Evolutionary conservation across 371 early-diverging fungal species (phyloP).

Genomic region (Saksenaea oblongispora): DNA sequence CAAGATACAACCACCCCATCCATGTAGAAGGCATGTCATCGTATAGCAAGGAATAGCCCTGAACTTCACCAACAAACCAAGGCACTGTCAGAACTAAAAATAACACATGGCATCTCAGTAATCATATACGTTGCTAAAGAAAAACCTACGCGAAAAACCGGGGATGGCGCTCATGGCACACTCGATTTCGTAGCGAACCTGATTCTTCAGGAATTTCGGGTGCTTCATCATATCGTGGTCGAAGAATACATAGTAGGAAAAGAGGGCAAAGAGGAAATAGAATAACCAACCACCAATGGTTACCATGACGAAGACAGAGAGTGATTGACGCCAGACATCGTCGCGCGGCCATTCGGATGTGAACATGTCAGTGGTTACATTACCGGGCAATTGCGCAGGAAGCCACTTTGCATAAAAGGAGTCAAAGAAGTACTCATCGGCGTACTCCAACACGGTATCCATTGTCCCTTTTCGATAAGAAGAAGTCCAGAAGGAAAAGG

Average conservation of each 20-base stretch:
- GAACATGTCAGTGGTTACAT: constrained; percentile 19
- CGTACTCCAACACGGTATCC: constrained; percentile 72
- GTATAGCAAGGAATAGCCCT: constrained; percentile 82
- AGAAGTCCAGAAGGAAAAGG: background rate
- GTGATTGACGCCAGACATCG: constrained; percentile 65
- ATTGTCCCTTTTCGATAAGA: constrained; percentile 34
- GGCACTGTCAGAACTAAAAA: constrained; percentile 76
- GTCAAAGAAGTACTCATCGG: constrained; percentile 65
- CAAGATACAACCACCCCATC: constrained; percentile 63
- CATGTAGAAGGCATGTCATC: constrained; percentile 45
- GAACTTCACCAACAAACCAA: constrained; percentile 87
- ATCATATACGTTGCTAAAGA: background rate
- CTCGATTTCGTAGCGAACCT: constrained; percentile 82
- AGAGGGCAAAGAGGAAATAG: constrained; percentile 75
- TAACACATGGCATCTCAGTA: background rate
- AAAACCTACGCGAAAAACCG: constrained; percentile 60
- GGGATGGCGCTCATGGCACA: constrained; percentile 81
- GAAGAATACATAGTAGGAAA: constrained; percentile 83
- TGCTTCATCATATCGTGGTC: constrained; percentile 88
- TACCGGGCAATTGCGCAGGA: constrained; percentile 30
- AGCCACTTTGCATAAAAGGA: constrained; percentile 48
- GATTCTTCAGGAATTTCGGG: constrained; percentile 90
- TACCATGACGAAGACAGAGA: constrained; percentile 71
- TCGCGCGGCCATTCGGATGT: constrained; percentile 55
- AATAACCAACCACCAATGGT: constrained; percentile 74